These are phyloP conservation scores for Yamagishiella unicocca DNA, from an alignment of 139 green algal genomes.

Conservation along the genomic window DNA sequence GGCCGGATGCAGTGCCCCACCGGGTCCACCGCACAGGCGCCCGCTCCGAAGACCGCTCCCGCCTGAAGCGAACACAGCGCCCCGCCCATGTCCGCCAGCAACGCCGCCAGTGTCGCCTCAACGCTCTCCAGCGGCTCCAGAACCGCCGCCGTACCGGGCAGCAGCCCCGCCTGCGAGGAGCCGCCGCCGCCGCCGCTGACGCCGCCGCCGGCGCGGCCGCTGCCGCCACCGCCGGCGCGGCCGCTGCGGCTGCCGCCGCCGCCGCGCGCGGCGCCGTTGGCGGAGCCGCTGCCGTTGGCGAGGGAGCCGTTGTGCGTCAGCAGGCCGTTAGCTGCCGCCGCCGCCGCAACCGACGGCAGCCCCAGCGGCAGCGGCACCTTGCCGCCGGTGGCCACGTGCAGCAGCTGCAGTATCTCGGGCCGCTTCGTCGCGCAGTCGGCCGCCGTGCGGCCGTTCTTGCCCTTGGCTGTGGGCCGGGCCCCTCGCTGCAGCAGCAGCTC, in stretches of 20 bases:
- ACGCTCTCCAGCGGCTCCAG: constrained; percentile 45
- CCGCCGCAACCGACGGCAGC: neutral
- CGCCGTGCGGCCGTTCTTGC: constrained; percentile 47
- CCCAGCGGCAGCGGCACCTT: constrained; percentile 49
- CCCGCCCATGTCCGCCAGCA: constrained; percentile 47
- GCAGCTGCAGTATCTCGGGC: constrained; percentile 48
- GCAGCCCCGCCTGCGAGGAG: neutral
- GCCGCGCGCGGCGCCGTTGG: neutral
- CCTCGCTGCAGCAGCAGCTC: constrained; percentile 48
- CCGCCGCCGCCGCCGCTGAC: neutral
- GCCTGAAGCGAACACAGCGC: constrained; percentile 41
- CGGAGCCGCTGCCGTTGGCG: neutral
- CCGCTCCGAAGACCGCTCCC: constrained; percentile 4
- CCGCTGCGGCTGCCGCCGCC: neutral
- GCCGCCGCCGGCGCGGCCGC: neutral
- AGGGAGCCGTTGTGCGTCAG: neutral
- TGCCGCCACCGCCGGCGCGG: neutral
- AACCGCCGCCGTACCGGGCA: constrained; percentile 38
- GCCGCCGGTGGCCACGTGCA: constrained; percentile 37
- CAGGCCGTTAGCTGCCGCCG: neutral
- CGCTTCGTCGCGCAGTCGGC: constrained; percentile 56
- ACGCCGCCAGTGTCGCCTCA: constrained; percentile 41
- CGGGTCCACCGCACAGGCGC: constrained; percentile 24
- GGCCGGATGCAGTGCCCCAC: constrained; percentile 38
- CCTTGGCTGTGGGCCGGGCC: constrained; percentile 51